These are phyloP conservation scores for Creolimax fragrantissima DNA, from an alignment of 78 protist species.

Conservation along the genomic window DNA sequence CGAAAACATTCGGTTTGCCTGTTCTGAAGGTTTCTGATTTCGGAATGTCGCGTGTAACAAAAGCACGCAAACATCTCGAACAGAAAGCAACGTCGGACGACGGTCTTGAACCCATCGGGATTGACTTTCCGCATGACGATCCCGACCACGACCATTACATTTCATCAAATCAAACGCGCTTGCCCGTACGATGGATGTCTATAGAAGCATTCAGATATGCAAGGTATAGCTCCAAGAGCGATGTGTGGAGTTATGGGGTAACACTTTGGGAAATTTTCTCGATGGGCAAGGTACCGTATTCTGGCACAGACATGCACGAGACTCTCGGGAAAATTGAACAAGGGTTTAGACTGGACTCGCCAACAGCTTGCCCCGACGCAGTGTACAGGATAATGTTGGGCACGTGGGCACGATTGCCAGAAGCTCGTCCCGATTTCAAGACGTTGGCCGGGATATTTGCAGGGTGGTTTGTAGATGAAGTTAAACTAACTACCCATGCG, in stretches of 20 bases:
- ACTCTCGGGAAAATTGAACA: neutral
- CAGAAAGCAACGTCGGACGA: neutral
- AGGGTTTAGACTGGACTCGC: neutral
- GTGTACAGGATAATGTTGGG: neutral
- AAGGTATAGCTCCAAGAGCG: neutral
- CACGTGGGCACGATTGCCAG: neutral
- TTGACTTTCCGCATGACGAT: neutral
- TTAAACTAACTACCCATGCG: too few relatives aligned
- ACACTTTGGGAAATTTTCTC: neutral
- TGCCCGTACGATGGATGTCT: neutral
- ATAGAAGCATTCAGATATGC: neutral
- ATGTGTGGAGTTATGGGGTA: neutral
- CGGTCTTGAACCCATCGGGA: neutral
- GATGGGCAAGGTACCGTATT: neutral
- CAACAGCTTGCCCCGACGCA: neutral
- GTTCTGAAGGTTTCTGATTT: neutral
- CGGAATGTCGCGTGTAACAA: neutral
- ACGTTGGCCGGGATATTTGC: neutral
- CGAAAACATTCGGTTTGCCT: neutral
- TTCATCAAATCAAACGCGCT: neutral
- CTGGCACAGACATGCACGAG: neutral
- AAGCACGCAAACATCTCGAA: neutral
- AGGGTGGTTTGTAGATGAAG: neutral
- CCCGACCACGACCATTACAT: neutral
- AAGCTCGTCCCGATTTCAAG: neutral